Evolutionary conservation across 2,329 filamentous ascomycete genomes (phyloP).

Genomic region (Simplicillium aogashimaense): DNA sequence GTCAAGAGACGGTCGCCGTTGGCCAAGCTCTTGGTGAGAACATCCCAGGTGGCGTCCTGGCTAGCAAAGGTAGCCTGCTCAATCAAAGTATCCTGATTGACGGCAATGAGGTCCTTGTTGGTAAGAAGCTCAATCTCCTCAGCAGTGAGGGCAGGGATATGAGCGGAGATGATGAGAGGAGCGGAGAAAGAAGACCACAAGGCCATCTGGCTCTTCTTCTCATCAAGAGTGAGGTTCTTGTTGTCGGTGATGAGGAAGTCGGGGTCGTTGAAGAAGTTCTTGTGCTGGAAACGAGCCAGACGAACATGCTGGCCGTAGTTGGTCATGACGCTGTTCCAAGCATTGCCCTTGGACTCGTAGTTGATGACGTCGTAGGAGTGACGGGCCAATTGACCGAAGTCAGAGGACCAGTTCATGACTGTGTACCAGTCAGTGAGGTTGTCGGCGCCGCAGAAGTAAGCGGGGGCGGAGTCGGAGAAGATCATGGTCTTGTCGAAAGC

Average conservation of each 20-base stretch:
- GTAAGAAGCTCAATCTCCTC: conserved; percentile 24
- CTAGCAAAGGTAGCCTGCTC: conserved; percentile 36
- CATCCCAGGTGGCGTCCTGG: conserved; percentile 30
- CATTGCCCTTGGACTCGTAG: conserved; percentile 26
- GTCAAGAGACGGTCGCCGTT: conserved; percentile 37
- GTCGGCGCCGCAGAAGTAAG: conserved; percentile 25
- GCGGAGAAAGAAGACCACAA: conserved; percentile 24
- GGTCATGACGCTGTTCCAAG: conserved; percentile 36
- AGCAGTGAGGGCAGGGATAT: conserved; percentile 23
- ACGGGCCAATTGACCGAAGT: conserved; percentile 30
- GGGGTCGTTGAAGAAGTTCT: conserved; percentile 26
- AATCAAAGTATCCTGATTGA: conserved; percentile 30
- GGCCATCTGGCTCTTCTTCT: conserved; percentile 25
- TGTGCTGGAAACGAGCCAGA: conserved; percentile 27
- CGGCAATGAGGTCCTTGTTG: conserved; percentile 28
- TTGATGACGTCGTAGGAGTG: conserved; percentile 31
- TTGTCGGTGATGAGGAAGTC: conserved; percentile 26
- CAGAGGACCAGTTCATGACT: conserved; percentile 32
- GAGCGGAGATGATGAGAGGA: conserved; percentile 25
- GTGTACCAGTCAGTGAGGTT: conserved; percentile 32
- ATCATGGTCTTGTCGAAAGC: conserved; percentile 24
- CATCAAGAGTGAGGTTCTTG: conserved; percentile 19
- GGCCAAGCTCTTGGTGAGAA: conserved; percentile 33
- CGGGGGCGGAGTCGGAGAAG: conserved; percentile 34
- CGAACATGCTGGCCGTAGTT: conserved; percentile 34